Base-by-base conservation (phyloP, 2,329 filamentous ascomycete species). In the Celoporthe dispersa region DNA sequence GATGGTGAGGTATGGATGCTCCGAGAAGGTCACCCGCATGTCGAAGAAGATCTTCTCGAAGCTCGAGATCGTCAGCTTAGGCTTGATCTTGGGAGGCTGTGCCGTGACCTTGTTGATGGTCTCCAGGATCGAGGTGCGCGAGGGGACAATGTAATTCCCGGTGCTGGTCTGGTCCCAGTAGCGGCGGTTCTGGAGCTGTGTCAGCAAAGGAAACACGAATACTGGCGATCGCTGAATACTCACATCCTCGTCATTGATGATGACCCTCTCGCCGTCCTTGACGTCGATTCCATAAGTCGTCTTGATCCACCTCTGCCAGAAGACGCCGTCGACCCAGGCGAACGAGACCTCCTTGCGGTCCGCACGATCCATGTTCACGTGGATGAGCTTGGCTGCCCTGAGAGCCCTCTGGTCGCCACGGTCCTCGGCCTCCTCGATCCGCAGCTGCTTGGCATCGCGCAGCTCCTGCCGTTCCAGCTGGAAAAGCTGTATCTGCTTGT, bases 211-310 rank as follows among this genome's bases (percentile, higher is more conserved):
- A 66, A 37, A 3, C 66, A 57, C 28, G 7, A 62, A 12, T 22
- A 63, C 9, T 19, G 31, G 8, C 22, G 7, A 41, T 41, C 2
- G 41, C 7, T 7, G 9, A 33, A 68, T 71, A 86, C 93, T 91
- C 85, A 97, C 94, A 80, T 97, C 94, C 84, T 98, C 93, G 76
- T 99, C 96, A 75, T 98, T 98, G 82, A 99, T 96, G 70, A 99
- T 92, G 68, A 99, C 93, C 73, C 93, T 90, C 80, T 98, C 96
- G 63, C 95, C 94, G 73, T 96, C 90, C 77, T 88, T 90, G 72
- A 96, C 90, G 75, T 97, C 92, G 74, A 98, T 92, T 68, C 95
- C 95, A 77, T 97, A 99, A 0, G 95, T 98, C n/a, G 91, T 94
- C 74, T 92, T 88, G 73, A 99, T 89, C 96, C 96, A 99, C 72